Evolutionary conservation across 805 yeast genomes (phyloP).

Genomic region (Saccharomycopsis oosterbeekiorum): DNA sequence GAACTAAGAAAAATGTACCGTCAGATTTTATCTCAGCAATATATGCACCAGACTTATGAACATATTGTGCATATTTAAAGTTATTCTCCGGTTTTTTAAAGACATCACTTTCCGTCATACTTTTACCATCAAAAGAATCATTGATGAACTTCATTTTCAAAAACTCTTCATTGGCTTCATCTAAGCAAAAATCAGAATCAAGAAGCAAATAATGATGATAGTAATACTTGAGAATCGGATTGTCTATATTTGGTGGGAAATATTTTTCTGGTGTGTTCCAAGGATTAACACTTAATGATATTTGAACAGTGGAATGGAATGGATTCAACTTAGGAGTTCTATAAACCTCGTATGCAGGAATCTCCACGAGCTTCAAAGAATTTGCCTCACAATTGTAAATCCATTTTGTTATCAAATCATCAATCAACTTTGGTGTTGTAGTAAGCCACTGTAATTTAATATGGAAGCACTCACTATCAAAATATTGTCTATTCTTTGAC

Average conservation of each 20-base stretch:
- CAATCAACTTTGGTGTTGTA: constrained; percentile 76
- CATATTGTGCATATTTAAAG: constrained; percentile 61
- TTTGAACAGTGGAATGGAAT: constrained; percentile 74
- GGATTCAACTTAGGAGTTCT: constrained; percentile 71
- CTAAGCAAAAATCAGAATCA: constrained; percentile 65
- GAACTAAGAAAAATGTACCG: constrained; percentile 74
- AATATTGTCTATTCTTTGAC: constrained; percentile 39
- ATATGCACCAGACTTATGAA: constrained; percentile 82
- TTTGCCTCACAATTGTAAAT: constrained; percentile 76
- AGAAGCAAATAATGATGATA: constrained; percentile 71
- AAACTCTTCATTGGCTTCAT: constrained; percentile 49
- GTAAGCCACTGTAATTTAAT: constrained; percentile 87
- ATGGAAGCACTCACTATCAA: constrained; percentile 60
- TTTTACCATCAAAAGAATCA: not conserved
- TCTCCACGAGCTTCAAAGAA: constrained; percentile 43
- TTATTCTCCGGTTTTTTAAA: not conserved
- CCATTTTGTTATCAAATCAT: constrained; percentile 69
- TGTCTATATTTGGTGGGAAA: constrained; percentile 30
- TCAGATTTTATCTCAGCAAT: constrained; percentile 77
- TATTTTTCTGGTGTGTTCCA: constrained; percentile 31
- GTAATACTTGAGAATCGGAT: constrained; percentile 43
- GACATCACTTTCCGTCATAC: not conserved
- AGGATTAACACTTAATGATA: constrained; percentile 60
- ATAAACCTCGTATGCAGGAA: constrained; percentile 26
- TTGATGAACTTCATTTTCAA: not conserved